Evolutionary conservation across 371 early-diverging fungal species (phyloP).

Genomic region (Funneliformis caledonium): DNA sequence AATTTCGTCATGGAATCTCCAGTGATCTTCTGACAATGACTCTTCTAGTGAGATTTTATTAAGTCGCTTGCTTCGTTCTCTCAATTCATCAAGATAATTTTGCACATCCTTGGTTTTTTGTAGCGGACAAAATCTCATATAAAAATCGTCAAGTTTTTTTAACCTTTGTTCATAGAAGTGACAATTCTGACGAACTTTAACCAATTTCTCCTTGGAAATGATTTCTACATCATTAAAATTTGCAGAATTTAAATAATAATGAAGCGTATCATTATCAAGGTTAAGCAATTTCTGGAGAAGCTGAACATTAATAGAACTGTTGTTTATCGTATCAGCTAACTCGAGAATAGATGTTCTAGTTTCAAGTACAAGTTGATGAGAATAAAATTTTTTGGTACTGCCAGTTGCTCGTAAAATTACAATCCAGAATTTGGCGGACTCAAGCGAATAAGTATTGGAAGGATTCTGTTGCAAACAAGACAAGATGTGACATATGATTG

Average conservation of each 20-base stretch:
- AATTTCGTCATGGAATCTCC: conserved; percentile 8
- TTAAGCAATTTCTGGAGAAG: conserved; percentile 13
- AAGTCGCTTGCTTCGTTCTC: not conserved
- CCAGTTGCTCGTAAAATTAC: conserved; percentile 14
- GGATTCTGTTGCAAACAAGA: not conserved
- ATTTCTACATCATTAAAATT: not conserved
- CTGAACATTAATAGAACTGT: not conserved
- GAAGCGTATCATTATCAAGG: not conserved
- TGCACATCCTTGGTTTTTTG: conserved; percentile 16
- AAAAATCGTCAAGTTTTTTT: conserved; percentile 25
- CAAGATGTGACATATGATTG: conserved; percentile 28
- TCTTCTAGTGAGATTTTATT: not conserved
- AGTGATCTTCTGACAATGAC: not conserved
- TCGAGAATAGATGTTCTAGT: not conserved
- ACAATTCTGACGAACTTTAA: not conserved
- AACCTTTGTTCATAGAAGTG: not conserved
- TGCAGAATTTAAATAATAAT: not conserved
- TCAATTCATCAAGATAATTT: conserved; percentile 9
- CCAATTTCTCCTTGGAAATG: not conserved
- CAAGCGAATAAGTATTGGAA: not conserved
- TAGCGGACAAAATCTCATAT: conserved; percentile 17
- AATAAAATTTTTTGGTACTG: not conserved
- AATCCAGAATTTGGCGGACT: conserved; percentile 20
- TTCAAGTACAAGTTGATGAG: conserved; percentile 1
- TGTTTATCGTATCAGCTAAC: not conserved